phyloP scores from a whole-genome alignment of 1,139 yeast genomes.

The Suhomyces kunorum region DNA sequence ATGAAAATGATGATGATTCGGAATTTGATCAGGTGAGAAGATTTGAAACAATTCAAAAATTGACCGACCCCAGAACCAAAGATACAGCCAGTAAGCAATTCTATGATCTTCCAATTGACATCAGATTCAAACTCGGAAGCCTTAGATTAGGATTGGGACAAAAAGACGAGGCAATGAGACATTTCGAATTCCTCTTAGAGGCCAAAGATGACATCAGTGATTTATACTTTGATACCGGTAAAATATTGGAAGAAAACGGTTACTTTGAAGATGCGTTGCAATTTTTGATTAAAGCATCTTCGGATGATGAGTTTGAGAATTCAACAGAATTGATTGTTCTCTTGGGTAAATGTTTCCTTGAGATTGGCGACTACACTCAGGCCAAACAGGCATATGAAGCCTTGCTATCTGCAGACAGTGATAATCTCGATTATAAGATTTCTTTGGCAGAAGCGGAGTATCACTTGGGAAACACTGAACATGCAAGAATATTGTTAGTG shows the following conservation, averaged over 20 bases:
- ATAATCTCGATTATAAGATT: constrained; percentile 69
- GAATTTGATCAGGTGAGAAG: constrained; percentile 75
- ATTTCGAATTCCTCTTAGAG: constrained; percentile 62
- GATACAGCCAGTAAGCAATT: constrained; percentile 38
- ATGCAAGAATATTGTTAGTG: constrained; percentile 58
- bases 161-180: constrained; percentile 68
- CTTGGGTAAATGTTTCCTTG: constrained; percentile 77
- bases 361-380: constrained; percentile 64
- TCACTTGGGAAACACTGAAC: constrained; percentile 64
- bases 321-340: constrained; percentile 57
- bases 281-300: constrained; percentile 56
- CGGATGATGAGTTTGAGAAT: constrained; percentile 45
- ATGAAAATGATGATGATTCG: constrained; percentile 67
- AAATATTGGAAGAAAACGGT: constrained; percentile 67
- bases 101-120: constrained; percentile 73
- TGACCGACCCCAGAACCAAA: constrained; percentile 14
- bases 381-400: constrained; percentile 68
- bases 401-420: constrained; percentile 59
- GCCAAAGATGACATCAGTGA: constrained; percentile 66
- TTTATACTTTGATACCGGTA: constrained; percentile 75
- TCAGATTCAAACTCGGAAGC: constrained; percentile 76
- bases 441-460: constrained; percentile 82
- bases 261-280: constrained; percentile 71
- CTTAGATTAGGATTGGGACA: constrained; percentile 67
- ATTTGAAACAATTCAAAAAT: constrained; percentile 31